A percentile compares a stretch with the other conserved stretches of the same genome.
Conservation (phyloP, 306 rosid species). For the Herpetospermum pedunculosum region DNA sequence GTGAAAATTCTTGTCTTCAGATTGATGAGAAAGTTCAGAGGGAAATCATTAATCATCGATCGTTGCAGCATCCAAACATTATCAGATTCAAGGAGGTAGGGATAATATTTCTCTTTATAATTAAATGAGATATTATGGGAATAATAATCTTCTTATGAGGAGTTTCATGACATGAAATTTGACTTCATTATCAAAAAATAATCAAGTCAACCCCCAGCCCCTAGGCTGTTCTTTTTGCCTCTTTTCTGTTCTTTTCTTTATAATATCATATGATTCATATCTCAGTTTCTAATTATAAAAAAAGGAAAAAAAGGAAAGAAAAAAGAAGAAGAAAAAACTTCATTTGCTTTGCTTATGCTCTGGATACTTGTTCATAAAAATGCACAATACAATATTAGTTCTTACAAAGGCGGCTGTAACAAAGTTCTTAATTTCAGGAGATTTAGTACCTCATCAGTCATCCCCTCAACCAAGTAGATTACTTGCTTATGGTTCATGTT, state of each 20-base stretch:
- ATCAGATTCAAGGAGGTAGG: constrained; percentile 81
- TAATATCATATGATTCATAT: not conserved
- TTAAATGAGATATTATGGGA: not conserved
- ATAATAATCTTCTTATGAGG: not conserved
- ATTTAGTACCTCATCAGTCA: not conserved
- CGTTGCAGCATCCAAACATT: constrained; percentile 76
- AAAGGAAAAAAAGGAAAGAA: too few relatives aligned
- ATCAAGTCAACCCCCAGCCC: not conserved
- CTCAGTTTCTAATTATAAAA: not conserved
- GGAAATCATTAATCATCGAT: constrained; percentile 77
- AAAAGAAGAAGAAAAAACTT: too few relatives aligned
- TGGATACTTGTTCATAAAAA: not conserved
- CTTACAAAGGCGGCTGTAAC: not conserved
- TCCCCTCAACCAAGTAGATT: not conserved
- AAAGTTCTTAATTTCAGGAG: not conserved
- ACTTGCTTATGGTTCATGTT: not conserved
- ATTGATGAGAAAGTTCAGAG: constrained; percentile 83
- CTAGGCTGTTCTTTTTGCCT: not conserved
- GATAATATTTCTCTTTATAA: constrained; percentile 4
- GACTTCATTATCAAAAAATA: not conserved
- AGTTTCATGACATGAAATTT: not conserved
- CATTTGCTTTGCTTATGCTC: not conserved
- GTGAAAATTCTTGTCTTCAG: constrained; percentile 29
- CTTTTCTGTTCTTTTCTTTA: not conserved
- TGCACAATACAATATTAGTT: not conserved